Percentiles rank a stretch among this genome's conserved stretches.
These are phyloP conservation scores for Karstenula rhodostoma DNA, from an alignment of 2,329 filamentous ascomycete genomes.

Conservation along the genomic window DNA sequence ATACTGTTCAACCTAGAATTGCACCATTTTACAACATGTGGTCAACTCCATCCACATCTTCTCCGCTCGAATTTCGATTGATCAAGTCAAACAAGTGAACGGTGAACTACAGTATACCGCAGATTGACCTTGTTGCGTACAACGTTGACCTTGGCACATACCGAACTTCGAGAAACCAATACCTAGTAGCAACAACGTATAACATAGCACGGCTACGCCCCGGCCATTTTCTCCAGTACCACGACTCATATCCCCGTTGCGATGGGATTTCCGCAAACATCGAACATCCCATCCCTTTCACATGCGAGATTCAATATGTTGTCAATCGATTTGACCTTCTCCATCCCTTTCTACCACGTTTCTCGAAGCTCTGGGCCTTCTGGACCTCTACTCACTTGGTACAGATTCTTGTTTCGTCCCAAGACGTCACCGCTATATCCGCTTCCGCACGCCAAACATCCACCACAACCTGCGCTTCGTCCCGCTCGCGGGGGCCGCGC, in stretches of 20 bases:
- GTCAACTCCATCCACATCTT: neutral
- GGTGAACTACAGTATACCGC: neutral
- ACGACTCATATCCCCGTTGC: neutral
- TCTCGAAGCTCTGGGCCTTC: neutral
- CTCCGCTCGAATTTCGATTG: neutral
- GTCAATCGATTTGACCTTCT: neutral
- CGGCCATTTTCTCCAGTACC: neutral
- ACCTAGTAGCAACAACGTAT: neutral
- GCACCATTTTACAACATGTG: no score
- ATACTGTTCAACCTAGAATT: neutral
- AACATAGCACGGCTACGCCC: neutral
- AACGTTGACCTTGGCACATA: neutral
- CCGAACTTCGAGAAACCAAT: neutral
- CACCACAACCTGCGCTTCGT: conserved; percentile 1
- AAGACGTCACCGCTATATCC: neutral
- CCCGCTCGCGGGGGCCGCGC: neutral
- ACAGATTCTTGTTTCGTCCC: neutral
- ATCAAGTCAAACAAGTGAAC: neutral
- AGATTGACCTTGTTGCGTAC: neutral
- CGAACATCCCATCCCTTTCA: neutral
- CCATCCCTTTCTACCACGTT: neutral
- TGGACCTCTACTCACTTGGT: neutral
- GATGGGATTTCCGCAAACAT: neutral
- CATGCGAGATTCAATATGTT: neutral
- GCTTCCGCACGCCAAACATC: conserved; percentile 1